These are phyloP conservation scores for Ustilago nuda DNA, from an alignment of 1,284 basidiomycete species.

Conservation along the genomic window DNA sequence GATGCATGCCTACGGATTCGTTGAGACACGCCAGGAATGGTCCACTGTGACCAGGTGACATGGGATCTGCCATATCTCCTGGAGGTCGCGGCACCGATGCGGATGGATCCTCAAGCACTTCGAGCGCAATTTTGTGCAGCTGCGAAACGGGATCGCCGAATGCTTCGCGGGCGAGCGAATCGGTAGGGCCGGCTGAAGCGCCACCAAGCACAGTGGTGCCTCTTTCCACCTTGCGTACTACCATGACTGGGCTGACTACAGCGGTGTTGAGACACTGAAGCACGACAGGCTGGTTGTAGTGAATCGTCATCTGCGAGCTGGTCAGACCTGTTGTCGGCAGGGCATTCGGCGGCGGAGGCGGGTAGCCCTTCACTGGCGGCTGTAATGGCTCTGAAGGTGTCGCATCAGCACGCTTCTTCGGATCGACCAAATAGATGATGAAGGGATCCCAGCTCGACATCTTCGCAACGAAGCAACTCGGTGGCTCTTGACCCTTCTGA, in stretches of 20 bases:
- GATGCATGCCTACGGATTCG: conserved; percentile 62
- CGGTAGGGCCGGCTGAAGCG: conserved; percentile 77
- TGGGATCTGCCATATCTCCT: conserved; percentile 38
- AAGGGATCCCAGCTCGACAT: conserved; percentile 80
- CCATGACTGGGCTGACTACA: conserved; percentile 88
- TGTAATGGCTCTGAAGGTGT: conserved; percentile 78
- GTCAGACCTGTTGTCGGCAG: conserved; percentile 81
- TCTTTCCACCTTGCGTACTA: conserved; percentile 92
- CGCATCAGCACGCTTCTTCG: conserved; percentile 79
- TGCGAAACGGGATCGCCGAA: conserved; percentile 94
- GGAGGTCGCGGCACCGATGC: conserved; percentile 30
- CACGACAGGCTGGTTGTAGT: conserved; percentile 96
- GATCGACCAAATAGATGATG: conserved; percentile 83
- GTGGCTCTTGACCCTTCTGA: conserved; percentile 45
- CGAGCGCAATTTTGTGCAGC: conserved; percentile 76
- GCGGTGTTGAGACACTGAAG: conserved; percentile 93
- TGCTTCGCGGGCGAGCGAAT: conserved; percentile 79
- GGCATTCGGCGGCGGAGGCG: conserved; percentile 89
- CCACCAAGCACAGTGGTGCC: conserved; percentile 90
- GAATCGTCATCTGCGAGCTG: conserved; percentile 80
- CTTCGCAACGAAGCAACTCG: conserved; percentile 71
- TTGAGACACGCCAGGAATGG: conserved; percentile 63
- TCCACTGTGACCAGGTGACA: conserved; percentile 55
- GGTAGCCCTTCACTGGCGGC: conserved; percentile 72
- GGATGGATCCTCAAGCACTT: conserved; percentile 56